phyloP scores from a whole-genome alignment of 768 basidiomycete species.

The Amanita polypyramis region DNA sequence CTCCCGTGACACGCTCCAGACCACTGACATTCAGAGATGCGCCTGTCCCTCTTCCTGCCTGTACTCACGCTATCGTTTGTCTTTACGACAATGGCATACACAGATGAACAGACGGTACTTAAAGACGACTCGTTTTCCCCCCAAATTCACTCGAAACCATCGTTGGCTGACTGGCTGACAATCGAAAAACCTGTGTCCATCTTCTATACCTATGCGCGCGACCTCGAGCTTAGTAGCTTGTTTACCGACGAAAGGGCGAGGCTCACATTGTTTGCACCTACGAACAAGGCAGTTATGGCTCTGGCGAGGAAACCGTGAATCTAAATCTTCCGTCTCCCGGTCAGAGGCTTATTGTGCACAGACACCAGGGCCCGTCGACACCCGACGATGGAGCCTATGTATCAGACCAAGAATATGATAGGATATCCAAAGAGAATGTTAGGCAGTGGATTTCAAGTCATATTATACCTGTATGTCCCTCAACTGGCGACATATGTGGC shows the following conservation, averaged over 20 bases:
- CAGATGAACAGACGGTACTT: slow-evolving; percentile 1
- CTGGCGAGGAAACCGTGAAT: slow-evolving; percentile 73
- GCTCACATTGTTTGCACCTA: slow-evolving; percentile 68
- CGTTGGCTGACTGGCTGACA: slow-evolving; percentile 67
- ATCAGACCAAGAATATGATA: slow-evolving; percentile 58
- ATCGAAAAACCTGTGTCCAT: slow-evolving; percentile 69
- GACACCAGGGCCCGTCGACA: slow-evolving; percentile 46
- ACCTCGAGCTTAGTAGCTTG: slow-evolving; percentile 46
- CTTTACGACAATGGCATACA: neutral
- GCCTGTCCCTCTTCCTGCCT: neutral
- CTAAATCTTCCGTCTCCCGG: slow-evolving; percentile 10
- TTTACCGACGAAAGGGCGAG: slow-evolving; percentile 29
- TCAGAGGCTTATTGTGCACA: slow-evolving; percentile 16
- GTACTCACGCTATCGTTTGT: neutral
- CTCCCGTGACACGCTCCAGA: too few relatives aligned
- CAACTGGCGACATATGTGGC: neutral
- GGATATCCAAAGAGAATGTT: slow-evolving; percentile 52
- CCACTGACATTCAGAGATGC: neutral
- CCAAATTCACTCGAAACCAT: slow-evolving; percentile 35
- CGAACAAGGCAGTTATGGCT: slow-evolving; percentile 82
- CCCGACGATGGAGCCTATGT: slow-evolving; percentile 39
- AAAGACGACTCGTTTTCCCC: slow-evolving; percentile 20
- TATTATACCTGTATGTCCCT: slow-evolving; percentile 57
- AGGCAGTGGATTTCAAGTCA: slow-evolving; percentile 76
- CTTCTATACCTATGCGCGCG: slow-evolving; percentile 76